Evolutionary conservation across 371 early-diverging fungal genomes (phyloP), one percentile per base, ranked within the genome.

Genomic region (Zychaea mexicana): DNA sequence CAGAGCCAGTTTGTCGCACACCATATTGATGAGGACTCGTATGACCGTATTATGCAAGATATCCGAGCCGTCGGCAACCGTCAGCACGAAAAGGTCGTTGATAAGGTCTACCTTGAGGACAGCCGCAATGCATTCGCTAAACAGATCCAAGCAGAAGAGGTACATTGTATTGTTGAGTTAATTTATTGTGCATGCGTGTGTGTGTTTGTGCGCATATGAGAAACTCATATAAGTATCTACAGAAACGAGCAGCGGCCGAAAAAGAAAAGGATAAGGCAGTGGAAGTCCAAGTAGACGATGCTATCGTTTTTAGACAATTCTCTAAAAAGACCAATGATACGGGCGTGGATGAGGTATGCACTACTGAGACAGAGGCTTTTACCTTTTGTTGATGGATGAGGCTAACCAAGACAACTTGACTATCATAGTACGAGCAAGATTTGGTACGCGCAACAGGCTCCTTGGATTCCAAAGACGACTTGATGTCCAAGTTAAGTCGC

Each of bases 21-120:
- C 12, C 92, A 91, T 8, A 97, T 98, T 61, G 98, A 98, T 70
- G 97, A 98, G 70, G 98, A 98, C 76, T 94, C 96, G 7, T 89
- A 92, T 63, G 94, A 95, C 66, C 93, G 98, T 67, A 91, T 98
- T 65, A 85, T 91, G 77, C 87, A 90, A 60, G 96, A 96, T 76
- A 71, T 98, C 39, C 91, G 94, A 58, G 88, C 91, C 13, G 85
- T 96, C 21, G 91, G 88, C 61, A 80, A 81, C 62, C 77, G 76
- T 31, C 68, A 73, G 57, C 73, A 82, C 22, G 84, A 87, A 61
- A 75, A 77, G 13, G 71, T 76, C 33, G 81, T 92, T 30, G 82
- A 87, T 58, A 77, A 75, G 4, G 92, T 90, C 24, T 96, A 94
- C 71, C 74, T 94, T 60, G 77, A 84, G 36, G 94, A 95, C 42